A percentile compares a stretch with the other conserved stretches of the same genome.
Evolutionary conservation across 352 stramenopile species (phyloP).

Genomic region (Phytopythium boreale): DNA sequence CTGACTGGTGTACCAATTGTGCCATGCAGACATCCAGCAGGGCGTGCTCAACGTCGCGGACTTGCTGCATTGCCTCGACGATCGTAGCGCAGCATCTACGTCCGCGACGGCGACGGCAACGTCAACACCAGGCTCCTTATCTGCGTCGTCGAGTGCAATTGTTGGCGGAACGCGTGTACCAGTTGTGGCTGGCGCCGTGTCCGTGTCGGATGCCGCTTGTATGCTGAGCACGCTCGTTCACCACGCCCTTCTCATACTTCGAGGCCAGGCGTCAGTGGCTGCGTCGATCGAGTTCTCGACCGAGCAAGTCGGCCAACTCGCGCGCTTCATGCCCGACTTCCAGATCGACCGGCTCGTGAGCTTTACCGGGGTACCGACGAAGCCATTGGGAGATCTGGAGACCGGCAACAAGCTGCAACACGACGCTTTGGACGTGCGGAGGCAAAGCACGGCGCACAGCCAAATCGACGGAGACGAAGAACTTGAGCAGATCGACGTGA

Average conservation of each 20-base stretch:
- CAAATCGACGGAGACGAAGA: constrained; percentile 18
- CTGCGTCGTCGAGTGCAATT: background rate
- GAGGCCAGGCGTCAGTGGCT: background rate
- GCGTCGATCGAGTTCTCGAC: constrained; percentile 18
- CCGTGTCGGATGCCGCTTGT: background rate
- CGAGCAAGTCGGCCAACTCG: constrained; percentile 28
- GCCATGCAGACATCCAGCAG: constrained; percentile 41
- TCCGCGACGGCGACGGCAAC: background rate
- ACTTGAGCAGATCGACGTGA: constrained; percentile 14
- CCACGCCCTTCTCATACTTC: constrained; percentile 7
- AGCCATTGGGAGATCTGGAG: background rate
- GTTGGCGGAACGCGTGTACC: background rate
- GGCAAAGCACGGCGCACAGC: background rate
- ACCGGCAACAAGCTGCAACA: background rate
- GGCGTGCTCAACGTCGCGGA: constrained; percentile 54
- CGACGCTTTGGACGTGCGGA: background rate
- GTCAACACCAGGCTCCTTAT: background rate
- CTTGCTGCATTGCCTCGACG: constrained; percentile 50
- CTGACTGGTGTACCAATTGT: background rate
- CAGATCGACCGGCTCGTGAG: constrained; percentile 10
- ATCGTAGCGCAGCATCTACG: constrained; percentile 5
- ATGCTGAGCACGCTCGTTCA: constrained; percentile 1
- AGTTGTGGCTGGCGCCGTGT: background rate
- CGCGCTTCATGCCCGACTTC: constrained; percentile 28
- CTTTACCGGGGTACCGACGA: background rate